Conservation (phyloP, 2,329 filamentous ascomycete species). For the Penicillium aurantiogriseum region DNA sequence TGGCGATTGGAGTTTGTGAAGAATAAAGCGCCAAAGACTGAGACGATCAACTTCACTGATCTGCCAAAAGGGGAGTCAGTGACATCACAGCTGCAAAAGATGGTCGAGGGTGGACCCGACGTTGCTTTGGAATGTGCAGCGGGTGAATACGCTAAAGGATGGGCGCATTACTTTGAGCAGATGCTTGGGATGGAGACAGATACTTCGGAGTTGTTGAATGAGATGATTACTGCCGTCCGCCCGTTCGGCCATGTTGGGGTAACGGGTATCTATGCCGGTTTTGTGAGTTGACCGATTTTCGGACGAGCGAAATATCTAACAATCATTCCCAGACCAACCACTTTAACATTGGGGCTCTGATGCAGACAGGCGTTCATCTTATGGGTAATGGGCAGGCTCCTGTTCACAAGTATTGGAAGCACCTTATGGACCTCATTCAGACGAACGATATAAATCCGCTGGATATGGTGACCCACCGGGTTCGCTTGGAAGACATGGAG, state of each 20-base stretch:
- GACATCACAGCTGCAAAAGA: slow-evolving; percentile 68
- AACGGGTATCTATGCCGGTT: slow-evolving; percentile 68
- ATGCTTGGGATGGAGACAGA: slow-evolving; percentile 74
- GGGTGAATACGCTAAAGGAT: slow-evolving; percentile 62
- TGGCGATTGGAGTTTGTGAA: slow-evolving; percentile 69
- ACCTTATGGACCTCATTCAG: slow-evolving; percentile 68
- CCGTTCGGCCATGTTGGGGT: slow-evolving; percentile 67
- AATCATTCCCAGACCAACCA: slow-evolving; percentile 62
- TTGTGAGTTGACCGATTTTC: slow-evolving; percentile 42
- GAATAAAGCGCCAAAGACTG: slow-evolving; percentile 62
- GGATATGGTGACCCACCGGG: slow-evolving; percentile 78
- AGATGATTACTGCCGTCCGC: slow-evolving; percentile 54
- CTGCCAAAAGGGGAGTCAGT: slow-evolving; percentile 64
- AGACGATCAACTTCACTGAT: slow-evolving; percentile 68
- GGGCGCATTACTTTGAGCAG: slow-evolving; percentile 60
- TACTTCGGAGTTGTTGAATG: slow-evolving; percentile 64
- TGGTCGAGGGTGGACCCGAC: slow-evolving; percentile 72
- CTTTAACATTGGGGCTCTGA: slow-evolving; percentile 78
- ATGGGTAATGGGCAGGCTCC: slow-evolving; percentile 69
- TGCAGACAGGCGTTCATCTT: slow-evolving; percentile 82
- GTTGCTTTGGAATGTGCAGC: slow-evolving; percentile 68
- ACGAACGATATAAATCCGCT: slow-evolving; percentile 68
- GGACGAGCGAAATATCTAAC: not conserved
- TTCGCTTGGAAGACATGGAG: slow-evolving; percentile 70
- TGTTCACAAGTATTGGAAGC: slow-evolving; percentile 80